Conservation (phyloP, 2,329 filamentous ascomycete genomes). For the Coniochaeta sp. region DNA sequence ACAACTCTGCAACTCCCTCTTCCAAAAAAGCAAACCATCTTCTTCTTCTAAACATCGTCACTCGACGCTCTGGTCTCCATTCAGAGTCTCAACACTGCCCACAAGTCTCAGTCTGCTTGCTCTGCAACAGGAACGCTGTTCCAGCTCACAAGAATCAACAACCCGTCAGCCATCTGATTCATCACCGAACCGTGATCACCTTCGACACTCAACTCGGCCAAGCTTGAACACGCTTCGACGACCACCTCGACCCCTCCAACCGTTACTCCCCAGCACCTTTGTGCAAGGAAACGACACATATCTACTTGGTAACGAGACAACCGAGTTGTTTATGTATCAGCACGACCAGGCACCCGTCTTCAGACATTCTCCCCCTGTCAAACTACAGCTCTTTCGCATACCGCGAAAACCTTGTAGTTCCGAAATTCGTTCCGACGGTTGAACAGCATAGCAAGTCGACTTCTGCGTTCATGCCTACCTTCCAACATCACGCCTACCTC, state of each 20-base stretch:
- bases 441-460: slow-evolving; percentile 40
- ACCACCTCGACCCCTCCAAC: neutral
- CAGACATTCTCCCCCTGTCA: slow-evolving; percentile 87
- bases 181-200: slow-evolving; percentile 1
- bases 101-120: slow-evolving; percentile 1
- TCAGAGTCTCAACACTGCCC: neutral
- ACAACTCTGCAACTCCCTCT: neutral
- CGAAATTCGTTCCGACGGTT: slow-evolving; percentile 89
- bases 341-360: slow-evolving; percentile 84
- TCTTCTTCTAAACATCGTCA: neutral
- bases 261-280: slow-evolving; percentile 1
- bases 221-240: slow-evolving; percentile 8
- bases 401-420: slow-evolving; percentile 88
- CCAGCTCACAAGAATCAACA: neutral
- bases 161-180: neutral
- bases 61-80: neutral
- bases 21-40: neutral
- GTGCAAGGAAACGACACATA: slow-evolving; percentile 8
- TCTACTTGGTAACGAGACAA: slow-evolving; percentile 24
- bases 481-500: slow-evolving; percentile 45
- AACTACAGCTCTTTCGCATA: slow-evolving; percentile 97
- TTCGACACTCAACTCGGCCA: slow-evolving; percentile 8
- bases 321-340: slow-evolving; percentile 94
- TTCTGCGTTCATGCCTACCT: slow-evolving; percentile 51
- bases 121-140: neutral